These are phyloP conservation scores for Apiotrichum akiyoshidainum DNA, from an alignment of 1,284 basidiomycete species.

Conservation along the genomic window DNA sequence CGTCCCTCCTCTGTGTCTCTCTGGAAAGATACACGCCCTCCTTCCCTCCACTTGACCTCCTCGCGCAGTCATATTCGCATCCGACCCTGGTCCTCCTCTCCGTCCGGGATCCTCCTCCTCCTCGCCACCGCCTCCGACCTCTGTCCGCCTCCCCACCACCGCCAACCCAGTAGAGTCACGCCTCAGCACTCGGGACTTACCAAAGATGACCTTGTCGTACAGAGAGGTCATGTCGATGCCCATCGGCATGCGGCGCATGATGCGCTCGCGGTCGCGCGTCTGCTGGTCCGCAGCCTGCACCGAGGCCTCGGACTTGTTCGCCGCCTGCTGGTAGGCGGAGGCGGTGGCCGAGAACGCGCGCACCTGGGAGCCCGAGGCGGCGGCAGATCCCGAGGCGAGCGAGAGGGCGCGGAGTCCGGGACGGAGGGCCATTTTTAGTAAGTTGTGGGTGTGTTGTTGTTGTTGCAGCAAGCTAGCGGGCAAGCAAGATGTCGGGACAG, in stretches of 20 bases:
- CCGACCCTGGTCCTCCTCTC: too few species aligned
- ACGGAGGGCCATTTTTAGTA: slow-evolving; percentile 14
- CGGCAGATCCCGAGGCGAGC: neutral
- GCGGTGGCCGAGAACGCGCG: slow-evolving; percentile 2
- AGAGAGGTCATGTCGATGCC: slow-evolving; percentile 6
- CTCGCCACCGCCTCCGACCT: too few species aligned
- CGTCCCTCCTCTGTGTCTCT: too few species aligned
- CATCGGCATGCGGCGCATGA: slow-evolving; percentile 8
- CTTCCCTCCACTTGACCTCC: too few species aligned
- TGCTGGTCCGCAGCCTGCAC: slow-evolving; percentile 15
- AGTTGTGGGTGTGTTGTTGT: neutral
- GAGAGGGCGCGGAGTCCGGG: slow-evolving; percentile 19
- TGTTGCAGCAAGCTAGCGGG: too few species aligned
- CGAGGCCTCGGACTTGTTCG: neutral
- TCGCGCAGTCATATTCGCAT: too few species aligned
- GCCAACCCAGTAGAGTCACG: too few species aligned
- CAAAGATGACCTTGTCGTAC: slow-evolving; percentile 6
- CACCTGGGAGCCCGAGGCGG: neutral
- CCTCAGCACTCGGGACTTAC: slow-evolving; percentile 6
- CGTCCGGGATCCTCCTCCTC: too few species aligned
- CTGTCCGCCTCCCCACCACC: too few species aligned
- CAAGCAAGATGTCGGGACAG: neutral
- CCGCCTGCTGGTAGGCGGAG: neutral
- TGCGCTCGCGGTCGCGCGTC: slow-evolving; percentile 10
- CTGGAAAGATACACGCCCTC: too few species aligned